Percentiles rank a stretch among this genome's conserved stretches.
Conservation (phyloP, 1,284 basidiomycete species). For the Cutaneotrichosporon cavernicola region DNA sequence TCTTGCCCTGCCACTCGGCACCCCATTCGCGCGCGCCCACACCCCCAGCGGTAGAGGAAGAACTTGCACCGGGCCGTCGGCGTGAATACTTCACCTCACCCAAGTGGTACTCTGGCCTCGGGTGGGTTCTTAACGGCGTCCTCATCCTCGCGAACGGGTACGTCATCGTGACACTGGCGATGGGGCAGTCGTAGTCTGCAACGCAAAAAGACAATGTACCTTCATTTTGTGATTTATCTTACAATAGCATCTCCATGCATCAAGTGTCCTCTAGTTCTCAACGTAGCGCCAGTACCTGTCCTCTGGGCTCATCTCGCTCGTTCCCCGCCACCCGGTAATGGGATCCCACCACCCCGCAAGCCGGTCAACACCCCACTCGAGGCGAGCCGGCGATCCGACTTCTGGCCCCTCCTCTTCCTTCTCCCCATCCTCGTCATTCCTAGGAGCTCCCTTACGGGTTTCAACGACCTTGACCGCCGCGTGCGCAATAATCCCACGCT, state of each 20-base stretch:
- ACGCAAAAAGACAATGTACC: neutral
- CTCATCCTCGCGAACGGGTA: constrained; percentile 65
- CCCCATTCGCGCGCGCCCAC: neutral
- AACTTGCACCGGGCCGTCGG: neutral
- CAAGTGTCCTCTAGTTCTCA: neutral
- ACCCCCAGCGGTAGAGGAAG: neutral
- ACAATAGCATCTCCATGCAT: neutral
- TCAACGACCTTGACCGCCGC: neutral
- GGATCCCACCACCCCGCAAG: neutral
- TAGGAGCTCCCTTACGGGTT: neutral
- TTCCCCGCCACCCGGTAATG: neutral
- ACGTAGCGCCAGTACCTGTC: constrained; percentile 3
- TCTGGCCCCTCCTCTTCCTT: neutral
- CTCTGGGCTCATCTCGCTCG: constrained; percentile 5
- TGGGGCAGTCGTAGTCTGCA: constrained; percentile 33
- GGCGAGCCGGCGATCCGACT: neutral
- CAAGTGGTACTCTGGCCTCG: constrained; percentile 59
- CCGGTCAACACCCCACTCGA: neutral
- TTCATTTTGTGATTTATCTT: neutral
- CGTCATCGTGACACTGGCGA: constrained; percentile 47
- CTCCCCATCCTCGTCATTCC: neutral
- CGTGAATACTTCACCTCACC: constrained; percentile 60
- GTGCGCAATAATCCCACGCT: neutral
- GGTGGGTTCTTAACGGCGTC: constrained; percentile 63
- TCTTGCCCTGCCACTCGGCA: neutral